Percentiles rank a stretch among this genome's conserved stretches.
phyloP scores from a whole-genome alignment of 2,329 filamentous ascomycete genomes.

The Monilinia fructigena region DNA sequence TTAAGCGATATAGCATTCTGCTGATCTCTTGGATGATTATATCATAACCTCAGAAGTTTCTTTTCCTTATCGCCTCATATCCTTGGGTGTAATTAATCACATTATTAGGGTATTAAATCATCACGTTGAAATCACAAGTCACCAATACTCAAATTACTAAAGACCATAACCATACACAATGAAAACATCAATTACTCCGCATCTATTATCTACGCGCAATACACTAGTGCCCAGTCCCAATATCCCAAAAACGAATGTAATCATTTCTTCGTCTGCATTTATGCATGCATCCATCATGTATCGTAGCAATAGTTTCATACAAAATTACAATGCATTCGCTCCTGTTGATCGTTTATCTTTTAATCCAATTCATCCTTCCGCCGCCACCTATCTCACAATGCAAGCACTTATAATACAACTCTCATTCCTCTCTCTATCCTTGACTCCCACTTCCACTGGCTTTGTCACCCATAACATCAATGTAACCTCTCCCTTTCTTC shows the following conservation, averaged over 20 bases:
- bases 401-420: slow-evolving; percentile 16
- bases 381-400: not conserved
- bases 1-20: too few relatives aligned
- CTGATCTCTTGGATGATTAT: too few relatives aligned
- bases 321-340: not conserved
- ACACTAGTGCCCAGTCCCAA: too few relatives aligned
- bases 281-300: slow-evolving; percentile 2
- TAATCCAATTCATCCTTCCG: not conserved
- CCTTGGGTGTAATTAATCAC: too few relatives aligned
- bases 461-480: slow-evolving; percentile 79
- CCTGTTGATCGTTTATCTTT: not conserved
- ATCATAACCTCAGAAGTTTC: too few relatives aligned
- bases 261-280: not conserved
- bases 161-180: too few relatives aligned
- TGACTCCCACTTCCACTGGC: slow-evolving; percentile 11
- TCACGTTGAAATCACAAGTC: too few relatives aligned
- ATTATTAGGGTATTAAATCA: too few relatives aligned
- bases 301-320: not conserved
- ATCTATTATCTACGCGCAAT: too few relatives aligned
- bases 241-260: not conserved
- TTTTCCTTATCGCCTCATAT: too few relatives aligned
- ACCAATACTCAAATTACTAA: too few relatives aligned
- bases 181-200: too few relatives aligned
- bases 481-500: slow-evolving; percentile 82
- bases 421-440: not conserved